Base-by-base conservation (phyloP, 495 filamentous ascomycete species). In the Chaetomium tenue region DNA sequence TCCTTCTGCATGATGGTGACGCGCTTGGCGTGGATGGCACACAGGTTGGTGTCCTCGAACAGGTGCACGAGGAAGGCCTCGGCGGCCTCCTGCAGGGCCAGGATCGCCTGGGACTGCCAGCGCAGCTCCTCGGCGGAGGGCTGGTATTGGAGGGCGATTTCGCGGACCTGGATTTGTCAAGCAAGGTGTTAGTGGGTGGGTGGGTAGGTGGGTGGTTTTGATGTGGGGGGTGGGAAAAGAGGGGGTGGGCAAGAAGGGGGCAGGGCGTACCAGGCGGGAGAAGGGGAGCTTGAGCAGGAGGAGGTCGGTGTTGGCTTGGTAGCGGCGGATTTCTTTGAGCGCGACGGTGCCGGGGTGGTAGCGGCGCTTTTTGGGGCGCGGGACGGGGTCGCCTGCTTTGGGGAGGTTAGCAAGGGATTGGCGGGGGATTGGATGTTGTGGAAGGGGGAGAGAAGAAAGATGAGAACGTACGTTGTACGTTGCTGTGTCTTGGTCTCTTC, bases 1-100 rank as follows among this genome's bases (percentile, higher is more conserved):
- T 97, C 92, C 75, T 94, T 95, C 73, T 96, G 92, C 92, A 96
- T 96, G 68, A 98, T 96, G 2, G 93, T 98, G 8, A 98, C 93
- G 33, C 93, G 83, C 79, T 96, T 97, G 48, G 93, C 93, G 74
- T 98, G 93, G 33, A 98, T 89, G 20, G 93, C 93, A 77, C 93
- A 94, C 30, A 98, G 83, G 77, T 97, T 97, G 23, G 92, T 90
- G 73, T 98, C 93, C 74, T 97, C 92, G 76, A 98, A 98, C 0
- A 98, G 76, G 77, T 96, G 91, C 18, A 97, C 90, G 20, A 98
- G 81, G 75, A 93, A 98, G 0, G 93, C 93, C 71, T 98, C 93
- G 2, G 91, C 83, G 3, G 93, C 89, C 79, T 98, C 93, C 69
- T 98, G 93, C 8, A 98, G 81, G 4, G 93, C 93, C 64, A 86